Conservation (phyloP, 2,329 filamentous ascomycete species). For the Polychaeton citri region DNA sequence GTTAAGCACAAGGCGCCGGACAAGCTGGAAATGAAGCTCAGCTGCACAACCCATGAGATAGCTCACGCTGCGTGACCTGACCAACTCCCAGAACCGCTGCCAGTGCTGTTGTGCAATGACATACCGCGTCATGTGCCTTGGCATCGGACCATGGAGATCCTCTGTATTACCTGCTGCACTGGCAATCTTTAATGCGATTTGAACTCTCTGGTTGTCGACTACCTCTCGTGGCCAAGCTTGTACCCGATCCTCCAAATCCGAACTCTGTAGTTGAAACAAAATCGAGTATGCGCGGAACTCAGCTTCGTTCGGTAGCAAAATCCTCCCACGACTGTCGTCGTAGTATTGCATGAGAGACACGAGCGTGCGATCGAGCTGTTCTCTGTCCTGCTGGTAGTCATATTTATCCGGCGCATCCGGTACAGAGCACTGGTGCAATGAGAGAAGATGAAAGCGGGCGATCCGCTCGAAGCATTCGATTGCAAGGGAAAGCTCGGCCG, state of each 20-base stretch:
- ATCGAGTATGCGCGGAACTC: constrained; percentile 53
- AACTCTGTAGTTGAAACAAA: constrained; percentile 39
- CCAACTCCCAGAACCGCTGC: constrained; percentile 42
- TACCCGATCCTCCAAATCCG: constrained; percentile 44
- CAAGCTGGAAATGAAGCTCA: constrained; percentile 47
- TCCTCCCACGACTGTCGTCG: constrained; percentile 38
- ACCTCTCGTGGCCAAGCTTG: constrained; percentile 41
- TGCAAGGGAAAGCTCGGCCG: constrained; percentile 42
- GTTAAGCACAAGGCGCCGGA: constrained; percentile 43
- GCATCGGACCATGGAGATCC: constrained; percentile 38
- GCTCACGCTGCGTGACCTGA: constrained; percentile 41
- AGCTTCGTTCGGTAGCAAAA: constrained; percentile 43
- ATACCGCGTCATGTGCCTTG: constrained; percentile 31
- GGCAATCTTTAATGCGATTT: constrained; percentile 44
- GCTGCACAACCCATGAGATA: constrained; percentile 53
- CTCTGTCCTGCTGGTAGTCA: constrained; percentile 46
- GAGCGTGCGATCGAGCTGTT: constrained; percentile 51
- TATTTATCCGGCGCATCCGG: constrained; percentile 37
- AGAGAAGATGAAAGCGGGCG: constrained; percentile 49
- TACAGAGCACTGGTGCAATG: constrained; percentile 45
- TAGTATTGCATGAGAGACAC: constrained; percentile 49
- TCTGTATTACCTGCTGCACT: constrained; percentile 41
- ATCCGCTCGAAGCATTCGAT: constrained; percentile 51
- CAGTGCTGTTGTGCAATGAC: constrained; percentile 46
- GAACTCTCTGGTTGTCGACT: constrained; percentile 38